Conservation (phyloP, 2,329 filamentous ascomycete species). For the Botrytis sinoallii region DNA sequence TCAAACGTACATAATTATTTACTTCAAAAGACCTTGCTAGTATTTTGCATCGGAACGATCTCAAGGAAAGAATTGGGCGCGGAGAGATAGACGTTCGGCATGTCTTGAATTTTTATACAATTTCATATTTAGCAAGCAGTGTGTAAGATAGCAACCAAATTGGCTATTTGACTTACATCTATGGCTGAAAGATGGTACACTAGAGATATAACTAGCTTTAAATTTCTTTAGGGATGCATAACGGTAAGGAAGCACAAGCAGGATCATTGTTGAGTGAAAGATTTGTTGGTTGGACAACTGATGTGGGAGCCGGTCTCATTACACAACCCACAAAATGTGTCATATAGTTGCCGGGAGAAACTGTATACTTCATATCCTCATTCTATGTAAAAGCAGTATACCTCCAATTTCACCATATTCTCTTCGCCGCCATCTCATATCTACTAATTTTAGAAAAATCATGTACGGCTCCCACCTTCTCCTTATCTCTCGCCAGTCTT, state of each 20-base stretch:
- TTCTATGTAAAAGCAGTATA: not conserved
- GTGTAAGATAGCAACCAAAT: not conserved
- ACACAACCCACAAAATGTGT: no score
- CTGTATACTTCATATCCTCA: not conserved
- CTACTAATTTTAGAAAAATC: conserved; percentile 67
- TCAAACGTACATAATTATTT: no score
- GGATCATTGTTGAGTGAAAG: not conserved
- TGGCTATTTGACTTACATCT: not conserved
- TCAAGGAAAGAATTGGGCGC: no score
- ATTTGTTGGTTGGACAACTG: not conserved
- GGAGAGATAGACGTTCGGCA: no score
- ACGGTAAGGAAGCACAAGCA: not conserved
- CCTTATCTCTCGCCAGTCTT: conserved; percentile 56
- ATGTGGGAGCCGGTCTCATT: not conserved
- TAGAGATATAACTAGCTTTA: not conserved
- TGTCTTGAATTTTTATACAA: no score
- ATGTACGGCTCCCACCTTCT: conserved; percentile 46
- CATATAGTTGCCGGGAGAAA: not conserved
- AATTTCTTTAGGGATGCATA: not conserved
- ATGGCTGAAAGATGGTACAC: not conserved
- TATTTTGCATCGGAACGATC: no score
- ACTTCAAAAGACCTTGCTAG: no score
- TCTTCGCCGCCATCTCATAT: conserved; percentile 94
- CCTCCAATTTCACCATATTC: conserved; percentile 70
- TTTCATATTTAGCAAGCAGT: not conserved